These are phyloP conservation scores for Tricholoma flavovirens DNA, from an alignment of 768 basidiomycete genomes.

Conservation along the genomic window DNA sequence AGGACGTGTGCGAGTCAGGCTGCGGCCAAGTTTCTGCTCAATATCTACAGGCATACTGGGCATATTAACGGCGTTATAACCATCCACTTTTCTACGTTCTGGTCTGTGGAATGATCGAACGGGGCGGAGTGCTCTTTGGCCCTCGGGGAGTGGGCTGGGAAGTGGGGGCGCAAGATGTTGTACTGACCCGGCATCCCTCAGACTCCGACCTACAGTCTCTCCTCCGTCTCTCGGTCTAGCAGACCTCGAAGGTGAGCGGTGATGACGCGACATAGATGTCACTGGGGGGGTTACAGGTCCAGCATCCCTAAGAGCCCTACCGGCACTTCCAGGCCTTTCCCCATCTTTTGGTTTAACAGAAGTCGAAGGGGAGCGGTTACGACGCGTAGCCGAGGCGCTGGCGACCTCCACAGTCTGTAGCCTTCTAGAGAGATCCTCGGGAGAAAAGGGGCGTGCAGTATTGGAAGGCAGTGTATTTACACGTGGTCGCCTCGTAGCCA, in stretches of 20 bases:
- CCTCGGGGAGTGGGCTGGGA: background rate
- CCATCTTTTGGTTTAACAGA: slow-evolving; percentile 6
- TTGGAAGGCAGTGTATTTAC: slow-evolving; percentile 40
- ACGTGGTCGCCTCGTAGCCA: slow-evolving; percentile 31
- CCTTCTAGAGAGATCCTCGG: slow-evolving; percentile 56
- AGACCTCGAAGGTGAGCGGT: slow-evolving; percentile 1
- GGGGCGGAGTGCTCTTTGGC: slow-evolving; percentile 33
- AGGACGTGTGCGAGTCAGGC: slow-evolving; percentile 27
- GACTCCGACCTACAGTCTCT: slow-evolving; percentile 14
- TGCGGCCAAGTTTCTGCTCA: slow-evolving; percentile 29
- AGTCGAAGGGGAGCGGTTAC: slow-evolving; percentile 4
- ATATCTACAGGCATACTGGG: slow-evolving; percentile 20
- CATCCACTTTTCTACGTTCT: slow-evolving; percentile 29
- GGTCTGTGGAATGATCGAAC: slow-evolving; percentile 60
- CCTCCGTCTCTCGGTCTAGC: slow-evolving; percentile 5
- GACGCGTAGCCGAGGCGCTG: slow-evolving; percentile 14
- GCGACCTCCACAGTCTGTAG: slow-evolving; percentile 45
- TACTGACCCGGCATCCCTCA: slow-evolving; percentile 6
- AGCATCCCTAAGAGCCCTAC: slow-evolving; percentile 10
- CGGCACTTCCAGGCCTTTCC: slow-evolving; percentile 13
- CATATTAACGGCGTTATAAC: slow-evolving; percentile 24
- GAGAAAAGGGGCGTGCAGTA: slow-evolving; percentile 35
- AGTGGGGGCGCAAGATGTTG: slow-evolving; percentile 7
- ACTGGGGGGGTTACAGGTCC: slow-evolving; percentile 9
- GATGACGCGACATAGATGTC: slow-evolving; percentile 11